These are phyloP conservation scores for Gillenia trifoliata DNA, from an alignment of 306 rosid genomes.

Conservation along the genomic window DNA sequence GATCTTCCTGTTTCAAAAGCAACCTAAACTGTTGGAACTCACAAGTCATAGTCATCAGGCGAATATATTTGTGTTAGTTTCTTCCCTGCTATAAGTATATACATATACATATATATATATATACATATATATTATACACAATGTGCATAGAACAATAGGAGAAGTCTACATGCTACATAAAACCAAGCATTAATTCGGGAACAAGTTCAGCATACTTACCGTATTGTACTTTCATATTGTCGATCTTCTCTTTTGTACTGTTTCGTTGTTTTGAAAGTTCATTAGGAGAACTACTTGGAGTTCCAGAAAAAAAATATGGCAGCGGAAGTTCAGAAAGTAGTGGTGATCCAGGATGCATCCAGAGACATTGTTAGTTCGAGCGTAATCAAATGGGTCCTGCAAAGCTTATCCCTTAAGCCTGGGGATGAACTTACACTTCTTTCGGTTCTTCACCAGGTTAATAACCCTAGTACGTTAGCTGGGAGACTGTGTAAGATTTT, in stretches of 20 bases:
- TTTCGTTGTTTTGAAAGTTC: neutral
- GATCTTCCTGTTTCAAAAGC: too few relatives aligned
- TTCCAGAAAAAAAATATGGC: neutral
- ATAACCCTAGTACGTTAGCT: slow-evolving; percentile 63
- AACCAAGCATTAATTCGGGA: neutral
- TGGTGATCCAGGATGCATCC: slow-evolving; percentile 75
- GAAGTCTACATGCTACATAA: neutral
- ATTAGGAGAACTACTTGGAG: neutral
- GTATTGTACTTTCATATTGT: neutral
- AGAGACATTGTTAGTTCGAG: slow-evolving; percentile 41
- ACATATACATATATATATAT: neutral
- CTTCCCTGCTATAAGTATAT: too few relatives aligned
- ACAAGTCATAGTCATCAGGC: neutral
- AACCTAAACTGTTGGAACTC: neutral
- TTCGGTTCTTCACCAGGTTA: slow-evolving; percentile 67
- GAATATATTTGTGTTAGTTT: neutral
- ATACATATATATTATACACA: neutral
- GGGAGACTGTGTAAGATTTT: slow-evolving; percentile 41
- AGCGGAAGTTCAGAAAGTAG: slow-evolving; percentile 39
- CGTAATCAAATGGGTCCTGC: slow-evolving; percentile 41
- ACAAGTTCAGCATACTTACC: neutral
- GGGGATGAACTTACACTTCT: slow-evolving; percentile 68
- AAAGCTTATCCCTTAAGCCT: slow-evolving; percentile 31
- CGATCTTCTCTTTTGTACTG: neutral
- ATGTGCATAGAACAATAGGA: neutral